phyloP scores from a whole-genome alignment of 1,284 basidiomycete genomes.

The Sporisorium graminicola region DNA sequence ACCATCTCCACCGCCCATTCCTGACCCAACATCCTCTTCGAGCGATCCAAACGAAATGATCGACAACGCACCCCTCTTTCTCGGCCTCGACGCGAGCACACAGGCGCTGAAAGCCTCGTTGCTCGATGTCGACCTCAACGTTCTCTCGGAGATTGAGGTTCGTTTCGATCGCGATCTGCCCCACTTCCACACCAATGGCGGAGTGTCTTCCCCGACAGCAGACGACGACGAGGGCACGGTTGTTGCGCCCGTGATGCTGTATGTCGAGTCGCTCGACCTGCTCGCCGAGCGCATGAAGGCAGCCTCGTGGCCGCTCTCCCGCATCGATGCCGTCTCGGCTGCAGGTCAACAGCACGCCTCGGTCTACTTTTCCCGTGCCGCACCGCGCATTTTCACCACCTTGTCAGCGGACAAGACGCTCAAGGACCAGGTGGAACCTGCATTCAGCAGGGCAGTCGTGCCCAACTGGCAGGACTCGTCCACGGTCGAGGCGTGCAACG shows the following conservation, averaged over 20 bases:
- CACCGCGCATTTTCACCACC: conserved; percentile 74
- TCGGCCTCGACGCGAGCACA: conserved; percentile 88
- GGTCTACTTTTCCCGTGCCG: conserved; percentile 82
- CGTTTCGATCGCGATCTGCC: conserved; percentile 85
- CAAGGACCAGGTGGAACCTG: conserved; percentile 71
- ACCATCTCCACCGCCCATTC: not conserved
- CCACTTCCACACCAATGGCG: conserved; percentile 77
- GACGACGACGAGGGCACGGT: conserved; percentile 71
- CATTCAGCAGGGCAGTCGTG: conserved; percentile 79
- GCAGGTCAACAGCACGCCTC: conserved; percentile 93
- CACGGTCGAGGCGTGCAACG: conserved; percentile 80
- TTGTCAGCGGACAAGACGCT: conserved; percentile 75
- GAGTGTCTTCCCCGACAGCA: conserved; percentile 42
- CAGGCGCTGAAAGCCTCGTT: conserved; percentile 83
- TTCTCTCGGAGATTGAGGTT: conserved; percentile 81
- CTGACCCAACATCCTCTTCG: not conserved
- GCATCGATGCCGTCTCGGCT: conserved; percentile 78
- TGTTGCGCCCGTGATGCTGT: conserved; percentile 84
- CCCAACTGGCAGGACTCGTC: conserved; percentile 96
- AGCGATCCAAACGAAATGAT: conserved; percentile 5
- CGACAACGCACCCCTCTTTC: conserved; percentile 74
- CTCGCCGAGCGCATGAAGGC: conserved; percentile 79
- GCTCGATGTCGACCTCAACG: conserved; percentile 75
- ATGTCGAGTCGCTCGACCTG: conserved; percentile 85
- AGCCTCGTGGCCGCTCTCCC: conserved; percentile 75